Evolutionary conservation across 768 basidiomycete genomes (phyloP).

Genomic region (Lepiota venenata): DNA sequence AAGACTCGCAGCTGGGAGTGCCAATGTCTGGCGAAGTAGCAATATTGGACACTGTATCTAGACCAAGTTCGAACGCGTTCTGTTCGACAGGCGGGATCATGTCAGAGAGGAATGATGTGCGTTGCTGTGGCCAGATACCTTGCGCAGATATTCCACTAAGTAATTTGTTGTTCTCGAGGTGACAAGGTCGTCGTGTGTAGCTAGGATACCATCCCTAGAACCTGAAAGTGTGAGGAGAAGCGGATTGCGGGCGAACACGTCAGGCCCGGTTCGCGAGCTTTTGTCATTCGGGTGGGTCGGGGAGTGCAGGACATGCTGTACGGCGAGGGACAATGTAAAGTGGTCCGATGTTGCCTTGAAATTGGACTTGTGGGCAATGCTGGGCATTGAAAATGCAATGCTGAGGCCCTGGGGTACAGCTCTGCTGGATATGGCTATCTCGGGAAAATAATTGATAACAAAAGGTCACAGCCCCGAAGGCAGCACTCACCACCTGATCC

Average conservation of each 20-base stretch:
- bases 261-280: background rate
- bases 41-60: constrained; percentile 50
- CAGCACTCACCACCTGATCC: constrained; percentile 8
- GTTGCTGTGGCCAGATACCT: constrained; percentile 29
- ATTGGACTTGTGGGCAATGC: constrained; percentile 11
- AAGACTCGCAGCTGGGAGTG: constrained; percentile 5
- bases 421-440: constrained; percentile 7
- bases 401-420: background rate
- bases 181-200: constrained; percentile 37
- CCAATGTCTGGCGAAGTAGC: background rate
- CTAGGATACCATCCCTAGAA: constrained; percentile 38
- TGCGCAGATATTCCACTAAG: constrained; percentile 46
- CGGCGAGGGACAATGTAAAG: constrained; percentile 8
- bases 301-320: constrained; percentile 6
- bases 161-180: constrained; percentile 49
- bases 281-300: background rate
- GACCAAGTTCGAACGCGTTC: constrained; percentile 59
- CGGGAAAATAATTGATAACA: constrained; percentile 20
- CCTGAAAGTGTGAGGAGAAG: constrained; percentile 48
- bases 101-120: constrained; percentile 4
- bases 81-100: constrained; percentile 23
- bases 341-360: constrained; percentile 13
- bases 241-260: background rate
- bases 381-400: constrained; percentile 11
- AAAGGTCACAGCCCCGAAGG: constrained; percentile 19